Base-by-base conservation (phyloP, 140 eudicot genomes). In the Stevia rebaudiana region DNA sequence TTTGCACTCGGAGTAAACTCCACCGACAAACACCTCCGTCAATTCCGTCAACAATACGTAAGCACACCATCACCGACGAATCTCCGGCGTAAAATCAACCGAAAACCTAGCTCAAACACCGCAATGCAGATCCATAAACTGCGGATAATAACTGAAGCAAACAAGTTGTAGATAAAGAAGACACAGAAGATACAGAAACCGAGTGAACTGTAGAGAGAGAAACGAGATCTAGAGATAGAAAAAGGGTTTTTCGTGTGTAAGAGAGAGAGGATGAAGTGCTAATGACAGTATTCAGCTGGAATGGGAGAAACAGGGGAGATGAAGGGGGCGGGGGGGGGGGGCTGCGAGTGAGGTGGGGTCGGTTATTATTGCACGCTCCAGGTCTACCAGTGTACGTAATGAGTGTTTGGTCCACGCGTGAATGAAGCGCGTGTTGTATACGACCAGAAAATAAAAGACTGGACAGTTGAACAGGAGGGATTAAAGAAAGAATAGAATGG, bases 121-220 rank as follows among this genome's bases (percentile, higher is more conserved):
- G 70, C 85, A 83, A 83, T 80, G 89, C 61, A 80, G 85, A 83
- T 83, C 89, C 89, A 80, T 62, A 65, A 80, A 65, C 65, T 25
- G 33, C 67, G 76, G 57, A 18, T 42, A 35, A 18, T 13, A 58
- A 61, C 17, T 31, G 40, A 69, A 61, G 11, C 35, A 37, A 56
- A 43, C 13, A 10, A 22, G 55, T 22, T 39, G 44, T 52, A 28
- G 48, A 67, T 68, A 71, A 46, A 54, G 60, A 78, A 56, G 44
- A 40, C 2, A 39, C 11, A 42, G 48, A 12, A 12, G 5, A 30
- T 72, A 73, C 68, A 43, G 64, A 79, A 65, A 78, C 61, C 28
- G 60, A 39, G 68, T 31, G 40, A 24, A n/a, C 31, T 33, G 65
- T 68, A 77, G 35, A 74, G 48, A 74, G 79, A 62, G 23, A 63